These are phyloP conservation scores for Blastomyces parvus DNA, from an alignment of 2,329 filamentous ascomycete species.

Conservation along the genomic window DNA sequence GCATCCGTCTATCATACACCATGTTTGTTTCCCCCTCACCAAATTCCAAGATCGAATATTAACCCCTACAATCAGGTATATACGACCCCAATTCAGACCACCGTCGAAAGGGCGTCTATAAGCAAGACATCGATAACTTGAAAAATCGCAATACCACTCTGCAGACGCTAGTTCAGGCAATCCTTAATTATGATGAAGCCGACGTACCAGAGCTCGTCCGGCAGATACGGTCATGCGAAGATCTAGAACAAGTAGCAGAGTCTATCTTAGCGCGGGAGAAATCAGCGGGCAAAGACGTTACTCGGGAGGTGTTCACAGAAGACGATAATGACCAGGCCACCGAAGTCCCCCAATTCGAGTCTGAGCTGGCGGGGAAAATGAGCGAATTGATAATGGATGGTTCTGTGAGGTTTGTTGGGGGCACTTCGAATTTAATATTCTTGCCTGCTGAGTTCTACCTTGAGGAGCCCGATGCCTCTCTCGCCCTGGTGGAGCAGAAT, in stretches of 20 bases:
- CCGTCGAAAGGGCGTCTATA: constrained; percentile 91
- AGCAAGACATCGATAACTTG: constrained; percentile 79
- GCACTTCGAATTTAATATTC: constrained; percentile 87
- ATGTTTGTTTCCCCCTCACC: constrained; percentile 22
- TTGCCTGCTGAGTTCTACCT: constrained; percentile 47
- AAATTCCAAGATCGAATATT: constrained; percentile 1
- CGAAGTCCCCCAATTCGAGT: constrained; percentile 50
- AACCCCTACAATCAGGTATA: constrained; percentile 47
- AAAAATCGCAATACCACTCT: constrained; percentile 81
- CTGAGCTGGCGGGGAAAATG: constrained; percentile 84
- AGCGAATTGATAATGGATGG: constrained; percentile 81
- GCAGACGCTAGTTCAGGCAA: constrained; percentile 84
- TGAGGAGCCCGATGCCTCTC: constrained; percentile 29
- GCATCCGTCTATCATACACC: constrained; percentile 67
- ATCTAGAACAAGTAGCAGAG: constrained; percentile 54
- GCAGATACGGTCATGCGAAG: constrained; percentile 79
- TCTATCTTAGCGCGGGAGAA: constrained; percentile 47
- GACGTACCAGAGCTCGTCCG: constrained; percentile 73
- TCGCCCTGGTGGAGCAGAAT: constrained; percentile 38
- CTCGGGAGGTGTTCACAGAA: constrained; percentile 24
- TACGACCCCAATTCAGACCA: constrained; percentile 97
- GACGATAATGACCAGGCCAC: constrained; percentile 35
- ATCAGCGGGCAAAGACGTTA: constrained; percentile 31
- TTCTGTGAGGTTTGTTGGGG: constrained; percentile 81
- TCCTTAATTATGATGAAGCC: constrained; percentile 82